These are phyloP conservation scores for Helminthosporium solani DNA, from an alignment of 2,329 filamentous ascomycete species.

Conservation along the genomic window DNA sequence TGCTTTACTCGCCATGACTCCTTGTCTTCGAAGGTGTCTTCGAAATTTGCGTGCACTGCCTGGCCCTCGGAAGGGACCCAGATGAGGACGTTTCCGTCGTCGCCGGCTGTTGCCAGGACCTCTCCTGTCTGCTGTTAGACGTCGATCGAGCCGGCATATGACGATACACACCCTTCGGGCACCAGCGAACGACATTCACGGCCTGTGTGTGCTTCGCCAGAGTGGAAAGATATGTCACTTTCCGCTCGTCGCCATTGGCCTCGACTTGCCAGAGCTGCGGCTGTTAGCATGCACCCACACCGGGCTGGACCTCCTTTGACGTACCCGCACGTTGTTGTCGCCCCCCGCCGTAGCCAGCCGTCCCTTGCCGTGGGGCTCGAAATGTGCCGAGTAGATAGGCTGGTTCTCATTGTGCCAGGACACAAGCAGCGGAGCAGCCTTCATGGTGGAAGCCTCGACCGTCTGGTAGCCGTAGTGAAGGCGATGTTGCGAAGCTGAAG, in stretches of 20 bases:
- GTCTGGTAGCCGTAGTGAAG: constrained; percentile 21
- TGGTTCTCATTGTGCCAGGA: constrained; percentile 98
- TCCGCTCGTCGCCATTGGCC: constrained; percentile 77
- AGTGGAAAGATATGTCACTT: constrained; percentile 88
- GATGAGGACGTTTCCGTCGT: constrained; percentile 94
- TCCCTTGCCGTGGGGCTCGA: constrained; percentile 88
- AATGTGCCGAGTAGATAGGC: constrained; percentile 96
- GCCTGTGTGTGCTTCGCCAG: constrained; percentile 93
- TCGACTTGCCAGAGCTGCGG: constrained; percentile 87
- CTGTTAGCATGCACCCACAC: constrained; percentile 38
- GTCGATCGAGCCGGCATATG: neutral
- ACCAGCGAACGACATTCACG: constrained; percentile 96
- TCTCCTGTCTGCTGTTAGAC: constrained; percentile 63
- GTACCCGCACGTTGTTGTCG: constrained; percentile 91
- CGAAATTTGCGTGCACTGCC: constrained; percentile 68
- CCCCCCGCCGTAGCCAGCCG: constrained; percentile 91
- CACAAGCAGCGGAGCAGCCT: constrained; percentile 92
- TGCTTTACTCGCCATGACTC: constrained; percentile 96
- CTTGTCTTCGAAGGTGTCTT: constrained; percentile 86
- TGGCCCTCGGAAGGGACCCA: constrained; percentile 88
- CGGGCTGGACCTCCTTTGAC: constrained; percentile 32
- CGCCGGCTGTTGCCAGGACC: constrained; percentile 88
- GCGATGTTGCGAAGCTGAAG: neutral
- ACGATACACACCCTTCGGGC: constrained; percentile 73
- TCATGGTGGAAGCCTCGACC: constrained; percentile 61